Evolutionary conservation across 1,284 basidiomycete species (phyloP).

Genomic region (Cerioporus squamosus): DNA sequence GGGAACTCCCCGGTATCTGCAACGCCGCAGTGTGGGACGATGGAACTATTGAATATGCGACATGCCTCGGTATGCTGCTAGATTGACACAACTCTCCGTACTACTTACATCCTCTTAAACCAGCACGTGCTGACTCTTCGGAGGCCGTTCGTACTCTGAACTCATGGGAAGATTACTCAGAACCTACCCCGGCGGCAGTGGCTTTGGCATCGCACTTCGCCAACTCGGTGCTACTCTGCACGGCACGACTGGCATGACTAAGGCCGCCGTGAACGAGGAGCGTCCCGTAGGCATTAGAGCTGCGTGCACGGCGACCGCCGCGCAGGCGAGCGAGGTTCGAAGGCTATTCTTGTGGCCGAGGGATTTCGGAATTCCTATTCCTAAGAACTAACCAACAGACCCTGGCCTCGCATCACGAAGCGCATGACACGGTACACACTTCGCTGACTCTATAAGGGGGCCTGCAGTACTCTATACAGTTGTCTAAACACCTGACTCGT

Average conservation of each 20-base stretch:
- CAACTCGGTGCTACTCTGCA: not conserved
- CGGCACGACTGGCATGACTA: no score
- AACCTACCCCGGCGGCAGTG: not conserved
- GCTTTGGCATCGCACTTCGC: not conserved
- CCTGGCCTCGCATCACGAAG: not conserved
- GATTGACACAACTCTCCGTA: no score
- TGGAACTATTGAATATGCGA: no score
- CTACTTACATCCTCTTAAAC: no score
- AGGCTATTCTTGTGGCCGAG: conserved; percentile 1
- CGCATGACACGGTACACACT: not conserved
- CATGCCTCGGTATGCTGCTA: no score
- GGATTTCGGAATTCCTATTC: conserved; percentile 1
- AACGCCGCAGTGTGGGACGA: no score
- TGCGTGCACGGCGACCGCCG: no score
- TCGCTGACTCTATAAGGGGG: not conserved
- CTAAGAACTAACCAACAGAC: not conserved
- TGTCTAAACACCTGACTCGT: no score
- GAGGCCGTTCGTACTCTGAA: not conserved
- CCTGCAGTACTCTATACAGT: not conserved
- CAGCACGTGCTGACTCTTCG: not conserved
- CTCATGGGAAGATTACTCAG: conserved; percentile 11
- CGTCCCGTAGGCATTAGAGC: no score
- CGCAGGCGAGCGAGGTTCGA: not conserved
- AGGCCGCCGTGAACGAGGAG: no score
- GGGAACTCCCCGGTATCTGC: no score